phyloP scores from a whole-genome alignment of 352 stramenopile species.

The Pythium utonaiense region DNA sequence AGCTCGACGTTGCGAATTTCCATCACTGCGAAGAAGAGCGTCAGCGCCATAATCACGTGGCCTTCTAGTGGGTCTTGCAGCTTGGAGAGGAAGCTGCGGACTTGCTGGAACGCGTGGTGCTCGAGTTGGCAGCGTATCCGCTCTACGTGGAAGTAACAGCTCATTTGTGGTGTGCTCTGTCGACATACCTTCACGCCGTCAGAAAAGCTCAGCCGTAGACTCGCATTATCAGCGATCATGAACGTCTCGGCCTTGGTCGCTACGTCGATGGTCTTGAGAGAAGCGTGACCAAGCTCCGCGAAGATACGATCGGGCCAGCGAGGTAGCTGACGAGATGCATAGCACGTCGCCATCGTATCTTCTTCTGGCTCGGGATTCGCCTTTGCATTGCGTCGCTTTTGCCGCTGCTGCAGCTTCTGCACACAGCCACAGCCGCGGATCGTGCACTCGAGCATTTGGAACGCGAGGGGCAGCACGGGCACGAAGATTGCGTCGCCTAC shows the following conservation, averaged over 20 bases:
- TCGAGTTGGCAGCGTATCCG: constrained; percentile 50
- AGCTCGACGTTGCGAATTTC: constrained; percentile 53
- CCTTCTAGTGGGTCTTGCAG: not conserved
- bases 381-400: not conserved
- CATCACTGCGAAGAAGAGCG: constrained; percentile 51
- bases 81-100: not conserved
- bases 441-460: constrained; percentile 71
- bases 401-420: constrained; percentile 4
- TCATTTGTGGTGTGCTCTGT: constrained; percentile 46
- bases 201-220: constrained; percentile 49
- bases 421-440: constrained; percentile 55
- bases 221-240: constrained; percentile 33
- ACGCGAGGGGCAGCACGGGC: constrained; percentile 52
- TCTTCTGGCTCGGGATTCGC: not conserved
- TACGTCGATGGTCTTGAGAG: constrained; percentile 21
- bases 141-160: constrained; percentile 35
- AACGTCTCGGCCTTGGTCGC: constrained; percentile 24
- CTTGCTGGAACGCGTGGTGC: constrained; percentile 19
- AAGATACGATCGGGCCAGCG: constrained; percentile 45
- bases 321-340: not conserved
- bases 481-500: constrained; percentile 58
- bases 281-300: constrained; percentile 32
- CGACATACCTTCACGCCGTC: constrained; percentile 39
- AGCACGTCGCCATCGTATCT: not conserved
- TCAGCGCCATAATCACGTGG: constrained; percentile 2